A percentile compares a stretch with the other conserved stretches of the same genome.
Conservation (phyloP, 768 basidiomycete genomes). For the Agaricus bisporus region DNA sequence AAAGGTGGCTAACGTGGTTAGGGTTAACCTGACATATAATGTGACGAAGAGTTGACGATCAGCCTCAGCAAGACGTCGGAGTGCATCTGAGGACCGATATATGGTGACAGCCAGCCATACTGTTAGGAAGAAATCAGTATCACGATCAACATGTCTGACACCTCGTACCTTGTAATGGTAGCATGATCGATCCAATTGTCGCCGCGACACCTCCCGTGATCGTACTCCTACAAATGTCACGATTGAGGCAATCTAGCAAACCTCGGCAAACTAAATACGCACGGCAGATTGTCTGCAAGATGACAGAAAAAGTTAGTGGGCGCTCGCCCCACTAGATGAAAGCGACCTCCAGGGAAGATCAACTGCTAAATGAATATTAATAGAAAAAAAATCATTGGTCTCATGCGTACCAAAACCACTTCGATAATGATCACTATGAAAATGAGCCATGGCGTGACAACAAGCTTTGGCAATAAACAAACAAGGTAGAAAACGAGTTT, state of each 20-base stretch:
- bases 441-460: background rate
- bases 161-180: background rate
- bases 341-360: background rate
- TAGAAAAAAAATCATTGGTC: background rate
- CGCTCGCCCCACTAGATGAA: background rate
- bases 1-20: background rate
- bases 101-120: background rate
- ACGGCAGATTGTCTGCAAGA: background rate
- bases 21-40: background rate
- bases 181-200: too few relatives aligned
- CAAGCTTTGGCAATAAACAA: background rate
- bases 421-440: background rate
- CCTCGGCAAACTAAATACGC: background rate
- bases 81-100: background rate
- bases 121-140: background rate
- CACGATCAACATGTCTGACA: background rate
- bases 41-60: background rate
- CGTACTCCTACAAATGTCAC: background rate
- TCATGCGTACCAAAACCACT: background rate
- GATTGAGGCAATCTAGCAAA: background rate
- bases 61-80: background rate
- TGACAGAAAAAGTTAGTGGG: background rate
- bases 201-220: background rate
- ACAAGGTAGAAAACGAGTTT: background rate
- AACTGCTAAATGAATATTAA: background rate